These are phyloP conservation scores for Leersia perrieri DNA, from an alignment of 176 grass and related monocot species.

Conservation along the genomic window DNA sequence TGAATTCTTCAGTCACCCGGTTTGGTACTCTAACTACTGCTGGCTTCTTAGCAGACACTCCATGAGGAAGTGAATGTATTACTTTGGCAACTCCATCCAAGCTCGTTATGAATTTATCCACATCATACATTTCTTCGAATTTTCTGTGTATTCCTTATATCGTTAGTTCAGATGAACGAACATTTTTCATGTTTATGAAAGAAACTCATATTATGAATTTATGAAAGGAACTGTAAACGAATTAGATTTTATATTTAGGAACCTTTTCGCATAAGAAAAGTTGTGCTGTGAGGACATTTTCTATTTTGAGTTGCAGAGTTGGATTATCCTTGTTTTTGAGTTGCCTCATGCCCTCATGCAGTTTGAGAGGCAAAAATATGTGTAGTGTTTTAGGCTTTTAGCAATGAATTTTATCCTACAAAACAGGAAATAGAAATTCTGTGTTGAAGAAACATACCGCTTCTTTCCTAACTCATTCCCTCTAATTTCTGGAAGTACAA, in stretches of 20 bases:
- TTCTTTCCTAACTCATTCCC: slow-evolving; percentile 77
- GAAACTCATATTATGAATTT: background rate
- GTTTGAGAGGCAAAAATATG: background rate
- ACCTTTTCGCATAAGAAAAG: background rate
- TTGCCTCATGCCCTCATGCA: background rate
- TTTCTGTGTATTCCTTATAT: slow-evolving; percentile 53
- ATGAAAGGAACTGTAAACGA: background rate
- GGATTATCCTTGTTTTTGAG: background rate
- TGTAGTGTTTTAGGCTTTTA: background rate
- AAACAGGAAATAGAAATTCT: too few relatives aligned
- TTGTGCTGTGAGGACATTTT: background rate
- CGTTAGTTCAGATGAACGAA: slow-evolving; percentile 5
- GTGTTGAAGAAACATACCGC: slow-evolving; percentile 42
- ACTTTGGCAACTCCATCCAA: slow-evolving; percentile 72
- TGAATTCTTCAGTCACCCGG: slow-evolving; percentile 59
- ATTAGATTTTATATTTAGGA: background rate
- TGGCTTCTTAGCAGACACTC: slow-evolving; percentile 56
- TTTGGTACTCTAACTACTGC: slow-evolving; percentile 77
- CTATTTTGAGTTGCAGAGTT: slow-evolving; percentile 7
- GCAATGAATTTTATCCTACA: background rate
- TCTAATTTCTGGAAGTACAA: slow-evolving; percentile 87
- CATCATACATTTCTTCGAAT: slow-evolving; percentile 85
- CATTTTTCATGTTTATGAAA: background rate
- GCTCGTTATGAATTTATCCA: slow-evolving; percentile 61
- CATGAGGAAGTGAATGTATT: slow-evolving; percentile 50